phyloP scores from a whole-genome alignment of 2,329 filamentous ascomycete species.

The Pestalotiopsis sp. region DNA sequence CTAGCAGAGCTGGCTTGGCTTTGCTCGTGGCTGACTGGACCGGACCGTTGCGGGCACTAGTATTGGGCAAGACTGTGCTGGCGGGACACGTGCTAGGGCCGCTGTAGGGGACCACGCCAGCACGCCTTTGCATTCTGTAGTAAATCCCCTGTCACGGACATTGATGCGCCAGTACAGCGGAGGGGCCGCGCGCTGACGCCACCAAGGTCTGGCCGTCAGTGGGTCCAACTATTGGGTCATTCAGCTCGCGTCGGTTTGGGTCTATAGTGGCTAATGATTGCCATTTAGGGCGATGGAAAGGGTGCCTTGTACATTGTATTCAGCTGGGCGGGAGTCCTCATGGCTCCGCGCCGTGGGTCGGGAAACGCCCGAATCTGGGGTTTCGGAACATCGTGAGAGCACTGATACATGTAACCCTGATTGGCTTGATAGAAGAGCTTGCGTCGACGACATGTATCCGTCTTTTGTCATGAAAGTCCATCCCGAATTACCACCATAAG shows the following conservation, averaged over 20 bases:
- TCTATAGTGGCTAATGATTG: background rate
- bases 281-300: background rate
- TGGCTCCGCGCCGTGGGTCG: background rate
- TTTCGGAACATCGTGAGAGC: background rate
- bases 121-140: background rate
- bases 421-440: background rate
- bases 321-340: background rate
- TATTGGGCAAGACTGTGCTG: background rate
- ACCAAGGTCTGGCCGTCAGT: background rate
- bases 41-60: background rate
- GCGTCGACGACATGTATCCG: background rate
- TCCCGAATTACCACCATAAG: background rate
- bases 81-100: background rate
- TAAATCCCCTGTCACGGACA: background rate
- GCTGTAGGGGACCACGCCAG: background rate
- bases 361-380: background rate
- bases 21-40: background rate
- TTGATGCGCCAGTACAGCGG: background rate
- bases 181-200: background rate
- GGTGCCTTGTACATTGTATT: background rate
- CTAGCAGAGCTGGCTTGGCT: background rate
- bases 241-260: background rate
- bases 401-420: background rate
- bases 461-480: background rate
- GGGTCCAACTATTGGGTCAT: background rate